Evolutionary conservation across 2,329 filamentous ascomycete genomes (phyloP).

Genomic region (Claviceps sp.): DNA sequence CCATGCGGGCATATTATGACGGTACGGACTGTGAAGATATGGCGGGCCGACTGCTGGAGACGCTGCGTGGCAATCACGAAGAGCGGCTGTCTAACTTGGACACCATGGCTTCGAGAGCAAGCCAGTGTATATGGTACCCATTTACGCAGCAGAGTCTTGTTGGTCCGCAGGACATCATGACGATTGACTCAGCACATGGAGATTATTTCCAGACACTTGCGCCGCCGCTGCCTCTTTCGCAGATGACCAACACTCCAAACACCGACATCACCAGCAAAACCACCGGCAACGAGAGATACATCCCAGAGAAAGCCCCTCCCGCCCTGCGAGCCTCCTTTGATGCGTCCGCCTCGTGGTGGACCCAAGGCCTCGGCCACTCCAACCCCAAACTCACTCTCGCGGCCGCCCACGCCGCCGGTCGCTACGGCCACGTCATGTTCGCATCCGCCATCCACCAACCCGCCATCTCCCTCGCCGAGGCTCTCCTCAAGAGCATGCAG

Average conservation of each 20-base stretch:
- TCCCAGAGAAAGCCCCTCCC: background rate
- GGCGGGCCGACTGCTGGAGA: constrained; percentile 32
- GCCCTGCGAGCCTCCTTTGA: constrained; percentile 51
- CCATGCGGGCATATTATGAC: constrained; percentile 53
- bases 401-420: constrained; percentile 67
- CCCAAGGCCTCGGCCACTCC: constrained; percentile 71
- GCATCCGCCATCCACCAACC: constrained; percentile 69
- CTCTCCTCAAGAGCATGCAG: constrained; percentile 41
- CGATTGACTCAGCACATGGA: constrained; percentile 69
- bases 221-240: background rate
- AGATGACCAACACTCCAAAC: background rate
- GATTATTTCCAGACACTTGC: constrained; percentile 58
- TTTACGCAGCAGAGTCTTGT: constrained; percentile 69
- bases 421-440: constrained; percentile 85
- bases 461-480: constrained; percentile 54
- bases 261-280: background rate
- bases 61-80: constrained; percentile 39
- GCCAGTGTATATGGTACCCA: constrained; percentile 66
- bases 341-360: constrained; percentile 85
- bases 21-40: constrained; percentile 24
- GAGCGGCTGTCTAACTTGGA: constrained; percentile 45
- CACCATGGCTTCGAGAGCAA: constrained; percentile 46
- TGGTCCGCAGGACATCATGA: constrained; percentile 47
- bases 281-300: background rate
- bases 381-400: constrained; percentile 59